Evolutionary conservation across 1,139 yeast species (phyloP).

Genomic region (Dujonia santamariae): DNA sequence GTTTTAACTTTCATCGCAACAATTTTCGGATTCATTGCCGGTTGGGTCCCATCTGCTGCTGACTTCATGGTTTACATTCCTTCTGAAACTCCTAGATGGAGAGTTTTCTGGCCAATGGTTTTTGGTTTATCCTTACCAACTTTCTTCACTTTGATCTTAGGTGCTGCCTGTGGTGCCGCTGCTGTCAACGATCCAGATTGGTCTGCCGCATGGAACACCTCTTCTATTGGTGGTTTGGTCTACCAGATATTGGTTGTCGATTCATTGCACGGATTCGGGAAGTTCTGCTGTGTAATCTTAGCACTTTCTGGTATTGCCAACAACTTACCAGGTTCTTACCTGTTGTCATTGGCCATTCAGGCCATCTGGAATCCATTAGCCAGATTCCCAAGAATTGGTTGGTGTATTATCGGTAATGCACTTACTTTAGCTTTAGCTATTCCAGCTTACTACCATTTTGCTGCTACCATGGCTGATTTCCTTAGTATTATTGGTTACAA

Average conservation of each 20-base stretch:
- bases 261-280: slow-evolving; percentile 28
- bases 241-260: slow-evolving; percentile 25
- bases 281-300: slow-evolving; percentile 28
- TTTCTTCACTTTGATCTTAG: slow-evolving; percentile 24
- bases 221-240: slow-evolving; percentile 30
- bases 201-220: slow-evolving; percentile 16
- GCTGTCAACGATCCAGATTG: slow-evolving; percentile 17
- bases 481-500: slow-evolving; percentile 28
- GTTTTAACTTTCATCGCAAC: slow-evolving; percentile 24
- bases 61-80: slow-evolving; percentile 32
- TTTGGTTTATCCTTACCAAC: slow-evolving; percentile 26
- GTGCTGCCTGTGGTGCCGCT: slow-evolving; percentile 30
- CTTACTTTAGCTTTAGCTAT: slow-evolving; percentile 27
- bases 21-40: slow-evolving; percentile 29
- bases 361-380: slow-evolving; percentile 28
- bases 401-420: slow-evolving; percentile 29
- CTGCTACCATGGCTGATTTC: slow-evolving; percentile 26
- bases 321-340: slow-evolving; percentile 29
- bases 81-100: slow-evolving; percentile 21
- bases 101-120: slow-evolving; percentile 23
- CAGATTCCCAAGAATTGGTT: slow-evolving; percentile 25
- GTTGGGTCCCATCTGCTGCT: slow-evolving; percentile 30
- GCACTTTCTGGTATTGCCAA: slow-evolving; percentile 28
- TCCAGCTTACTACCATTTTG: slow-evolving; percentile 31
- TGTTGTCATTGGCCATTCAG: slow-evolving; percentile 26